These are phyloP conservation scores for Fusarium brevicatenulatum DNA, from an alignment of 2,329 filamentous ascomycete species.

Conservation along the genomic window DNA sequence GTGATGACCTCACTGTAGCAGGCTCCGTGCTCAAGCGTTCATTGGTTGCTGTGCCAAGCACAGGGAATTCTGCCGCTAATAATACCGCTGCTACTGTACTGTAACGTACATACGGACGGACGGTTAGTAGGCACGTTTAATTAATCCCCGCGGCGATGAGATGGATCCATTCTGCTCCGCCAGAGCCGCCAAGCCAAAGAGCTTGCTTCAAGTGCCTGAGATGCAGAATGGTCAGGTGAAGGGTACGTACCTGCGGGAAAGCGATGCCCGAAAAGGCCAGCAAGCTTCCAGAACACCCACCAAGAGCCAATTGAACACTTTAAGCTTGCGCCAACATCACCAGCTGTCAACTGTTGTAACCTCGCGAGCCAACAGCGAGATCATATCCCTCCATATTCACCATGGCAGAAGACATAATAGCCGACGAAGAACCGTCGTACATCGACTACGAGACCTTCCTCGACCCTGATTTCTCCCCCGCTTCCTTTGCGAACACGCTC, in stretches of 20 bases:
- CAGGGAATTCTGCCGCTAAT: conserved; percentile 4
- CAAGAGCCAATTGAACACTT: conserved; percentile 7
- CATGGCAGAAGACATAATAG: conserved; percentile 24
- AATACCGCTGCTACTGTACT: not conserved
- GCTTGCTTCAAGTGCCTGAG: conserved; percentile 4
- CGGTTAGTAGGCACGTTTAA: not conserved
- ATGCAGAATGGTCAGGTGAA: conserved; percentile 4
- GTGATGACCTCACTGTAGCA: conserved; percentile 42
- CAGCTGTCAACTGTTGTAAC: conserved; percentile 6
- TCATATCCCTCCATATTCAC: not conserved
- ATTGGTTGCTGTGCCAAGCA: conserved; percentile 33
- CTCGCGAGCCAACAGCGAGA: not conserved
- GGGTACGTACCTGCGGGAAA: conserved; percentile 36
- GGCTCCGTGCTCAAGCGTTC: conserved; percentile 7
- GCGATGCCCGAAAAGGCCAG: conserved; percentile 44
- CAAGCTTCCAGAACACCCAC: conserved; percentile 43
- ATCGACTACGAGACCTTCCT: conserved; percentile 96
- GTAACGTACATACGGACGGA: not conserved
- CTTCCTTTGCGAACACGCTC: conserved; percentile 86
- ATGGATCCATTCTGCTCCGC: conserved; percentile 4
- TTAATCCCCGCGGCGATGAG: conserved; percentile 16
- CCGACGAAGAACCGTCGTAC: conserved; percentile 76
- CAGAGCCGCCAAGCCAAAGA: conserved; percentile 20
- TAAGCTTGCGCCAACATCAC: conserved; percentile 15
- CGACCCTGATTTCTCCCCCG: conserved; percentile 81